A percentile compares a stretch with the other conserved stretches of the same genome.
These are phyloP conservation scores for Sporothrix curviconia DNA, from an alignment of 2,329 filamentous ascomycete species.

Conservation along the genomic window DNA sequence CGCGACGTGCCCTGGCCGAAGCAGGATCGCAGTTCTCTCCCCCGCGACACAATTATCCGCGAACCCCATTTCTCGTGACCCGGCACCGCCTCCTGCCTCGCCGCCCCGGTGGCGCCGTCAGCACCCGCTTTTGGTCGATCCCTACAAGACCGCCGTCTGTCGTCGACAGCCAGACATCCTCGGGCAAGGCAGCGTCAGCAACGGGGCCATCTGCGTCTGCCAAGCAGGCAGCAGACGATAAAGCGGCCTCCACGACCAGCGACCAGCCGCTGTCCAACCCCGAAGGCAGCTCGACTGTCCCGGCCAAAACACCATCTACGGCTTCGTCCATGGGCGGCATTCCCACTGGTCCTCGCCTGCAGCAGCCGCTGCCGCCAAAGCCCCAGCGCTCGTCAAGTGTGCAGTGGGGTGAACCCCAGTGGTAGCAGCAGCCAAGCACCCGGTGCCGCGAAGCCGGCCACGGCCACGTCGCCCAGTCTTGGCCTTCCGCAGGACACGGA, in stretches of 20 bases:
- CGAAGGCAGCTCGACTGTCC: slow-evolving; percentile 28
- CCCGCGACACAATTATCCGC: slow-evolving; percentile 40
- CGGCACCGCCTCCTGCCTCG: slow-evolving; percentile 39
- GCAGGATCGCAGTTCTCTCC: slow-evolving; percentile 42
- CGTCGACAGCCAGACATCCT: slow-evolving; percentile 30
- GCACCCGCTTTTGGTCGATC: slow-evolving; percentile 53
- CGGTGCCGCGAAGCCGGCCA: slow-evolving; percentile 37
- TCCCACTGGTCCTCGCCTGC: slow-evolving; percentile 48
- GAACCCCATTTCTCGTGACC: slow-evolving; percentile 29
- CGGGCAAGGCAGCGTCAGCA: slow-evolving; percentile 37
- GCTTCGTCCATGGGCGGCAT: slow-evolving; percentile 43
- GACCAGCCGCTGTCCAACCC: slow-evolving; percentile 14
- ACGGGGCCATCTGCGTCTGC: slow-evolving; percentile 52
- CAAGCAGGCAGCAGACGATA: slow-evolving; percentile 44
- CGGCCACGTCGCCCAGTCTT: slow-evolving; percentile 44
- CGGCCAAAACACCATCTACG: slow-evolving; percentile 31
- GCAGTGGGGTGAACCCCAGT: slow-evolving; percentile 55
- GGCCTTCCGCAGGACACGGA: slow-evolving; percentile 45
- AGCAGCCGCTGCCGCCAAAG: slow-evolving; percentile 34
- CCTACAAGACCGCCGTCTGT: slow-evolving; percentile 38
- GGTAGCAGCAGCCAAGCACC: slow-evolving; percentile 29
- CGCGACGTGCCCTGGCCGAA: slow-evolving; percentile 46
- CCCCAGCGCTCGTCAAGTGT: slow-evolving; percentile 46
- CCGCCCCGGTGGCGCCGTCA: slow-evolving; percentile 52
- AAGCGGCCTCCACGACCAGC: slow-evolving; percentile 37